phyloP scores from a whole-genome alignment of 768 basidiomycete species.

The Russula earlei region DNA sequence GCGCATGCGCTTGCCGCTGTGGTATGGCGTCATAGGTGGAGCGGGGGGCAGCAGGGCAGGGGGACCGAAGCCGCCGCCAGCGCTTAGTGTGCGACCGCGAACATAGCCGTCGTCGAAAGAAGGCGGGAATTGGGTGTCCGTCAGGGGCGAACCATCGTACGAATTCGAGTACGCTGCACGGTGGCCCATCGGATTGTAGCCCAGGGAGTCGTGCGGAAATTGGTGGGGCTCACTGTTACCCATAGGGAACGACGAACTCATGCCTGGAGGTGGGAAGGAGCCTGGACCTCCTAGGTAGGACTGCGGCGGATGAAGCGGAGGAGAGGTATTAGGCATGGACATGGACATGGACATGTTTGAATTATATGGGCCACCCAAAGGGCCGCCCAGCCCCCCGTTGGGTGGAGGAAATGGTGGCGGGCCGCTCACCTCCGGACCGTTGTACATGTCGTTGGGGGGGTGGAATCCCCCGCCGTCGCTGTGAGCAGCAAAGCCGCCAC shows the following conservation, averaged over 20 bases:
- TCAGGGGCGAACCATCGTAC: constrained; percentile 17
- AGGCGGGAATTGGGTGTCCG: constrained; percentile 8
- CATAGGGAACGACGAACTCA: constrained; percentile 6
- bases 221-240: constrained; percentile 11
- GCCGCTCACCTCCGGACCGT: constrained; percentile 18
- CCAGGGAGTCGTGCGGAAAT: neutral
- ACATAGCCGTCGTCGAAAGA: constrained; percentile 6
- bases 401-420: constrained; percentile 1
- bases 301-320: neutral
- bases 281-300: neutral
- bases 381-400: neutral
- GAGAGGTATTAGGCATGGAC: neutral
- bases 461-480: constrained; percentile 12
- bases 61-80: constrained; percentile 11
- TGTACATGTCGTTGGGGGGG: constrained; percentile 4
- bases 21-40: constrained; percentile 16
- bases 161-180: constrained; percentile 8
- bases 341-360: too few species aligned
- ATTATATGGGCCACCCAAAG: too few species aligned
- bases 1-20: constrained; percentile 4
- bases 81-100: constrained; percentile 14
- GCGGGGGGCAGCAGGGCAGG: constrained; percentile 7
- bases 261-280: neutral
- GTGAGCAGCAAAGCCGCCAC: neutral
- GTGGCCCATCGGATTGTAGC: constrained; percentile 5